Evolutionary conservation across 306 rosid genomes (phyloP), one percentile per base, ranked within the genome.

Genomic region (Quercus berberidifolia): DNA sequence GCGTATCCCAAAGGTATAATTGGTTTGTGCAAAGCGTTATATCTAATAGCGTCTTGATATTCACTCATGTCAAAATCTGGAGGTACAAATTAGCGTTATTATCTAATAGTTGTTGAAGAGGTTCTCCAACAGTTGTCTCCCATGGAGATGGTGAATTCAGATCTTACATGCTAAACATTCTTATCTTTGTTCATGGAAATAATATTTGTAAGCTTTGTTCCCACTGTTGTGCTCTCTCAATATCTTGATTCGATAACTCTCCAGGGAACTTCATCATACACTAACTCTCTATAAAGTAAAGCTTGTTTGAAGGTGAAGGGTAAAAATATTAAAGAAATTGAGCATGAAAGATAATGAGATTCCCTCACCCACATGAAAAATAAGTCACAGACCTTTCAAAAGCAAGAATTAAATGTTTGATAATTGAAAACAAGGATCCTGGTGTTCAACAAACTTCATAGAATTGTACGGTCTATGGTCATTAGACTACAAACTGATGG

Each of bases 1-100:
- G 83, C 98, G 99, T 76, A 91, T 96, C 21, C 99, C 99, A 17
- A 96, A 81, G 97, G 99, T 96, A 84, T 3, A 21, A 38, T 35
- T 68, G 23, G 21, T 68, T n/a, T 12, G 12, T 35, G 26, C 17
- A 35, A 18, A 68, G 15, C 28, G 33, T 68, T 68, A 12, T 30
- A 13, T 67, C 49, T 65, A 17, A 30, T 20, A 10, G 67, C 13
- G 19, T 25, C 4, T 38, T 1, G 13, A 67, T 28, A 33, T 35
- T 31, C 6, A 67, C 72, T 30, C 15, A 4, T 59, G 67, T 59
- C 12, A 23, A 31, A 65, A 23, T 31, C 20, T 67, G 49, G 25
- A 6, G 5, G 71, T 17, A 67, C 11, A 67, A 31, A 33, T 58
- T 58, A 9, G 49, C 71, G 14, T 18, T 33, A 31, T 19, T 31